Evolutionary conservation across 441 rosid species (phyloP), one percentile per base, ranked within the genome.

Genomic region (Populus hybrid): DNA sequence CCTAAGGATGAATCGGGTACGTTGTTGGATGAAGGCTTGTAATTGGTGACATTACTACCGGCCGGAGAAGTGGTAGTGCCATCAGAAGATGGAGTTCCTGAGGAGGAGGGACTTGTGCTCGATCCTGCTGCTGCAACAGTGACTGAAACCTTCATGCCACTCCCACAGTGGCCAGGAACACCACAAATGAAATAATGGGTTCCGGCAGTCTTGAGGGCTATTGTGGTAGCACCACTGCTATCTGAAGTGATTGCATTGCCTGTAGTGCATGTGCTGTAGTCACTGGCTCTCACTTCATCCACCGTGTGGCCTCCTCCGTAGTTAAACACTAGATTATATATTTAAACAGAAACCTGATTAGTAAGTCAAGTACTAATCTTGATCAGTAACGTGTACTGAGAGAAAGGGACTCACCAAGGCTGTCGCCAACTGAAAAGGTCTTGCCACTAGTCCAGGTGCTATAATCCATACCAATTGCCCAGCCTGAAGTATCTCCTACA

Each of bases 71-170:
- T 59, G 24, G 88, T 77, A 5, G 77, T 59, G 32, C 78, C 24
- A 2, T 66, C 26, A 67, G 87, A 9, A 7, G 87, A 32, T 2
- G 82, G 30, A 1, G 88, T 12, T 16, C 77, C 34, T 26, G 28
- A 26, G 66, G 80, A 59, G 35, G 84, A 18, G 11, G 80, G 20
- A 6, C 83, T 77, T 10, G 87, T 30, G 21, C 84, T 50, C 1
- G 93, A 73, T 20, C 82, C 87, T 30, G 4, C 10, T 40, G 93
- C 71, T 14, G 54, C 78, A 8, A 85, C 96, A n/a, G 76, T 81
- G 67, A 92, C 92, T 0, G 96, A 81, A 42, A 94, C 90, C 86
- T 94, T 94, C 98, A 94, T 92, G 78, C 97, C 98, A 24, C 81
- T 78, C 16, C 78, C 75, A 74, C 98, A 94, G 65, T 94, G 97